A percentile compares a stretch with the other conserved stretches of the same genome.
Evolutionary conservation across 805 yeast species (phyloP).

Genomic region (Wickerhamiella qilinensis): DNA sequence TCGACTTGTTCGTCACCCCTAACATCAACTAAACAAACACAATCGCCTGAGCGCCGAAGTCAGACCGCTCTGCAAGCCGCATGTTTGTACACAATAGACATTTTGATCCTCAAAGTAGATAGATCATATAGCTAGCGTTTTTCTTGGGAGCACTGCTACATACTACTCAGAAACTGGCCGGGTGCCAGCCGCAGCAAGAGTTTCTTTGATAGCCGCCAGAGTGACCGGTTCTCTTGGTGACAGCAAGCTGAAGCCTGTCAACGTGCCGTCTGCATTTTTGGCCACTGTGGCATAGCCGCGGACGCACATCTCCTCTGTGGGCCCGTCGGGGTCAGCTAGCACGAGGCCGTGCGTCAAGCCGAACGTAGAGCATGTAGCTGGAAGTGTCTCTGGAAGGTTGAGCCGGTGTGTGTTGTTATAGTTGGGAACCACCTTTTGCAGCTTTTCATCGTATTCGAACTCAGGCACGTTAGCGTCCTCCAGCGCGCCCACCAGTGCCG

Average conservation of each 20-base stretch:
- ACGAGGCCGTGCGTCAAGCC: slow-evolving; percentile 38
- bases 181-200: background rate
- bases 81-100: too few relatives aligned
- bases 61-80: too few relatives aligned
- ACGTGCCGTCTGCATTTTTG: background rate
- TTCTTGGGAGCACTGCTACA: too few relatives aligned
- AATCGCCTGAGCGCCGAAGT: too few relatives aligned
- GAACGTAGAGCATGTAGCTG: slow-evolving; percentile 29
- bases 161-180: background rate
- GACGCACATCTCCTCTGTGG: slow-evolving; percentile 56
- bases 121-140: too few relatives aligned
- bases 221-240: background rate
- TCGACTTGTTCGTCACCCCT: too few relatives aligned
- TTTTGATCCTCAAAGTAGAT: too few relatives aligned
- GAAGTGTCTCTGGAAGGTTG: slow-evolving; percentile 26
- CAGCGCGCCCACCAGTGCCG: slow-evolving; percentile 48
- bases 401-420: slow-evolving; percentile 33
- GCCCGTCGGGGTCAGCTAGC: slow-evolving; percentile 68
- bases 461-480: slow-evolving; percentile 44
- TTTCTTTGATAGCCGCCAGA: background rate
- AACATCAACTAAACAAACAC: too few relatives aligned
- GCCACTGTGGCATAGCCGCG: slow-evolving; percentile 7
- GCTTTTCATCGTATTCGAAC: slow-evolving; percentile 43
- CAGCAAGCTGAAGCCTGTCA: background rate
- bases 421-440: slow-evolving; percentile 25